Conservation (phyloP, 306 rosid species). For the Citrullus colocynthis region DNA sequence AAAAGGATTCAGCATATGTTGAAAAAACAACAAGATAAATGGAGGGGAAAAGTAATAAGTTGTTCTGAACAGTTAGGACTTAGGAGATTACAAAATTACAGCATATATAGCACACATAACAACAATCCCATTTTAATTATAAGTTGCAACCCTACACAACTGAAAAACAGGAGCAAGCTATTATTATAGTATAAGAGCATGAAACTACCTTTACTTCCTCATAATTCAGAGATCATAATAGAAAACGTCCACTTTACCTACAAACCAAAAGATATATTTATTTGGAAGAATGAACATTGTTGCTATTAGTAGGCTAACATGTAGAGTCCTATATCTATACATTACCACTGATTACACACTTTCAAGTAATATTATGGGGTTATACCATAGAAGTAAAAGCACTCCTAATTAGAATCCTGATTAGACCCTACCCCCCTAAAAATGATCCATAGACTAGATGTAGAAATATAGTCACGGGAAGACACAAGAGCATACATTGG, state of each 20-base stretch:
- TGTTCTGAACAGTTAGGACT: not conserved
- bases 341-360: conserved; percentile 22
- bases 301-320: conserved; percentile 60
- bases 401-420: not conserved
- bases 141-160: conserved; percentile 32
- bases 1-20: not conserved
- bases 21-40: not conserved
- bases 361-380: conserved; percentile 9
- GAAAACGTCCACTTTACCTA: conserved; percentile 99
- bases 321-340: conserved; percentile 33
- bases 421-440: not conserved
- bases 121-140: conserved; percentile 12
- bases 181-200: conserved; percentile 65
- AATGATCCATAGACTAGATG: not conserved
- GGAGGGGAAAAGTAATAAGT: not conserved
- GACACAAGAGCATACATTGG: not conserved
- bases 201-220: conserved; percentile 99
- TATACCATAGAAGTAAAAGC: not conserved
- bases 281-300: conserved; percentile 90
- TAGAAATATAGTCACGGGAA: not conserved
- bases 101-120: conserved; percentile 6
- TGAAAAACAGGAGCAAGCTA: conserved; percentile 37
- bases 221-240: conserved; percentile 99
- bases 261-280: conserved; percentile 97
- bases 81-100: not conserved